These are phyloP conservation scores for Puccinia horiana DNA, from an alignment of 1,284 basidiomycete species.

Conservation along the genomic window DNA sequence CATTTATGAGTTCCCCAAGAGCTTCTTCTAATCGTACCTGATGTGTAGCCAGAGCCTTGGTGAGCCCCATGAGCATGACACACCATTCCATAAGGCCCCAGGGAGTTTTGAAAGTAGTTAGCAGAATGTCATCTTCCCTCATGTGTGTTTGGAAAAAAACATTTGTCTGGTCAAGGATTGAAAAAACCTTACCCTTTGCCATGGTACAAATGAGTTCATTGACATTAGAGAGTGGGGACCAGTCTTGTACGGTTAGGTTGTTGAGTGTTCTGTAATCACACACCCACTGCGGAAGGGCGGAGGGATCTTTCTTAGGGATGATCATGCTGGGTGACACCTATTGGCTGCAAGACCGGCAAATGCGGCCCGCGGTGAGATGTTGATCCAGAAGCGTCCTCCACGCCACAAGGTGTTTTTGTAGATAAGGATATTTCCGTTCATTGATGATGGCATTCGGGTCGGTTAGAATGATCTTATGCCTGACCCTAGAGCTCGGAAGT, in stretches of 20 bases:
- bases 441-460: slow-evolving; percentile 6
- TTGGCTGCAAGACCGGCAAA: neutral
- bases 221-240: neutral
- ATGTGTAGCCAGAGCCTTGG: slow-evolving; percentile 58
- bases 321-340: neutral
- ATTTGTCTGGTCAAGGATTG: slow-evolving; percentile 56
- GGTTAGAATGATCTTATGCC: slow-evolving; percentile 5
- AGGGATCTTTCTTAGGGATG: slow-evolving; percentile 6
- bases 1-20: slow-evolving; percentile 54
- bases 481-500: neutral
- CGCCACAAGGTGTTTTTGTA: neutral
- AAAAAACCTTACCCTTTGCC: neutral
- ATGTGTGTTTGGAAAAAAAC: slow-evolving; percentile 61
- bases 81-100: slow-evolving; percentile 60
- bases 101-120: slow-evolving; percentile 58
- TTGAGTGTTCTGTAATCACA: too few species aligned
- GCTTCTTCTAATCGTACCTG: slow-evolving; percentile 49
- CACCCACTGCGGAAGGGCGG: neutral
- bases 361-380: neutral
- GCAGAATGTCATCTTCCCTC: slow-evolving; percentile 58
- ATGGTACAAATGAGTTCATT: neutral
- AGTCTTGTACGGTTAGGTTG: neutral
- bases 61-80: slow-evolving; percentile 61
- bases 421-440: slow-evolving; percentile 21
- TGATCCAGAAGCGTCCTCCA: neutral